Evolutionary conservation across 495 filamentous ascomycete genomes (phyloP), one percentile per base, ranked within the genome.

Genomic region (Podospora australis): DNA sequence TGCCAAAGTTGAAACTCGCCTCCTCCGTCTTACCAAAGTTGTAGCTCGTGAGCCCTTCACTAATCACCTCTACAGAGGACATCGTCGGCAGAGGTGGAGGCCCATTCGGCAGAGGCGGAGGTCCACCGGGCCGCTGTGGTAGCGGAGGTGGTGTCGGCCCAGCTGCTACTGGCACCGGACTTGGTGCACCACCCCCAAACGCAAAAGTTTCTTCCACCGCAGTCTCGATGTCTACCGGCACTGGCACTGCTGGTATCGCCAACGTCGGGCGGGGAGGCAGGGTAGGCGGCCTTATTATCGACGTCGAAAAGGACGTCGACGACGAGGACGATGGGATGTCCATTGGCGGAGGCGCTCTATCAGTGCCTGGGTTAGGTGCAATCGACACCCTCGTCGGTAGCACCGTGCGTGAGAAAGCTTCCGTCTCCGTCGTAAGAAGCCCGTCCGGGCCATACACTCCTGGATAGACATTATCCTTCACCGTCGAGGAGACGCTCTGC

Each of bases 371-470:
- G 11, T 48, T 53, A 6, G 51, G 54, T 10, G 20, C 28, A 22
- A 59, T 24, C 2, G 57, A 54, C 9, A 30, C 20, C 11, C 25
- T 49, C 9, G 60, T 44, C 20, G 57, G 49, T 2, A 34, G 30
- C 2, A 44, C 48, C 6, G 57, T 39, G 4, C 60, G 54, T 13
- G 40, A 42, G 6, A 48, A 52, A 11, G 45, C 52, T 14, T 49
- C 41, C 13, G 47, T 40, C 19, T 60, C 49, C 6, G 54, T 54
- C n/a, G 55, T 53, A 16, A 57, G n/a, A 21, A 38, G 29, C 29
- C 52, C 59, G 17, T 39, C 46, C 25, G 48, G 22, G 2, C 47
- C 57, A 19, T 44, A 56, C 7, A 29, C 50, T 5, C 28, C 50
- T 2, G 57, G 54, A 45, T 55, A 54, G 4, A 48, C 29, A 46